Base-by-base conservation (phyloP, 2,329 filamentous ascomycete genomes). In the Kalmusia sp. region DNA sequence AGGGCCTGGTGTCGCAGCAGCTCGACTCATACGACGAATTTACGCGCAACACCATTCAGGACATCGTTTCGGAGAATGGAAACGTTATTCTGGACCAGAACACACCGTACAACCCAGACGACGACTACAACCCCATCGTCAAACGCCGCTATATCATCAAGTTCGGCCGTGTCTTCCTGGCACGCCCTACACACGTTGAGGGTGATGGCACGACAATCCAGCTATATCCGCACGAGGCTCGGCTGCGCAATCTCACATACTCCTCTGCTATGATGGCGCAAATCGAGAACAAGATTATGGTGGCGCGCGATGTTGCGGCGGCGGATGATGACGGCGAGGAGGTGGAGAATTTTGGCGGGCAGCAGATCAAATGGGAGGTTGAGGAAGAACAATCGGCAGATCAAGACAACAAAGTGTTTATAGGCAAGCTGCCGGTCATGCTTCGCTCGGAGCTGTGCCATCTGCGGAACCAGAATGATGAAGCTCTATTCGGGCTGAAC, bases 11-110 rank as follows among this genome's bases (percentile, higher is more conserved):
- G 19, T 96, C 95, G 14, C 93, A 99, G 77, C 95, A 99, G 80
- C 88, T 98, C 58, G 93, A 98, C 74, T 99, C 96, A 0, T 99
- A 96, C 78, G 92, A 99, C 77, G 93, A 98, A 73, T 99, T 99
- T 70, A 93, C 95, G 52, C 88, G 89, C 55, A 92, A 91, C 19
- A 97, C 93, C 0, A 93, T 99, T 77, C 93, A 98, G 71, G 91
- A 96, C 67, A 86, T 99, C 55, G 90, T 99, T 54, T 88, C 92
- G 68, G 95, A 98, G 75, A 93, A 96, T 73, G 91, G 91, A 34
- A 87, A 89, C 62, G 88, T 98, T 57, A 92, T 91, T n/a, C 86
- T 99, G 61, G 95, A 99, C 71, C 92, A 97, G 75, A 93, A 92
- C 57, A 89, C 93, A 58, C 90, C 92, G 4, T 87, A 89, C 27